Evolutionary conservation across 2,329 filamentous ascomycete species (phyloP), one percentile per base, ranked within the genome.

Genomic region (Cryoendolithus antarcticus): DNA sequence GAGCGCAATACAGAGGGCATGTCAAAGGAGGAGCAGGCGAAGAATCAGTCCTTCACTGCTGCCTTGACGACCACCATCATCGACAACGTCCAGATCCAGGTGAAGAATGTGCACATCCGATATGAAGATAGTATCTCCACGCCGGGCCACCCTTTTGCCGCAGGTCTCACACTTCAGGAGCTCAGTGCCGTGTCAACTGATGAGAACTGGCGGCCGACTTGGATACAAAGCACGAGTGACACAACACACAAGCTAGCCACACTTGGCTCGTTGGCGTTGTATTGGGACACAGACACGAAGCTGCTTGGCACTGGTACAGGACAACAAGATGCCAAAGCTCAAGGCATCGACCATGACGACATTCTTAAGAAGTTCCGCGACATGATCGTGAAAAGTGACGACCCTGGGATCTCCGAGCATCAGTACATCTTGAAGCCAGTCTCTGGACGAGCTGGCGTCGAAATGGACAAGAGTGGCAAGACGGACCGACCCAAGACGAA

Each of bases 121-220:
- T 99, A 98, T 62, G 91, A 99, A 63, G 91, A 99, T 63, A 88
- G 89, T 9, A 86, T 98, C 53, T 93, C 91, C 12, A 84, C 88
- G 7, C 88, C 89, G 0, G 88, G 86, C 1, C 91, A 98, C 59
- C 89, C 93, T 0, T 98, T 98, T 53, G 86, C 91, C 4, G 74
- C 93, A 4, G 91, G 93, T 35, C 59, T 98, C 44, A 98, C 88
- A 0, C 74, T 99, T 41, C 83, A 93, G 56, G 89, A 96, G 62
- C 88, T 99, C 65, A 96, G 91, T 59, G 93, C 93, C 9, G 79
- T 96, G 56, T 96, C 88, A 61, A 98, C 91, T 4, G 85, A 98
- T 59, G 81, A 82, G 34, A 75, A 93, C 52, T 99, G 93, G 93
- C 81, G 82, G 45, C 89, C 91, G 1, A 93, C 86, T 21, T 98